Conservation (phyloP, 306 rosid species). For the Quillaja saponaria region DNA sequence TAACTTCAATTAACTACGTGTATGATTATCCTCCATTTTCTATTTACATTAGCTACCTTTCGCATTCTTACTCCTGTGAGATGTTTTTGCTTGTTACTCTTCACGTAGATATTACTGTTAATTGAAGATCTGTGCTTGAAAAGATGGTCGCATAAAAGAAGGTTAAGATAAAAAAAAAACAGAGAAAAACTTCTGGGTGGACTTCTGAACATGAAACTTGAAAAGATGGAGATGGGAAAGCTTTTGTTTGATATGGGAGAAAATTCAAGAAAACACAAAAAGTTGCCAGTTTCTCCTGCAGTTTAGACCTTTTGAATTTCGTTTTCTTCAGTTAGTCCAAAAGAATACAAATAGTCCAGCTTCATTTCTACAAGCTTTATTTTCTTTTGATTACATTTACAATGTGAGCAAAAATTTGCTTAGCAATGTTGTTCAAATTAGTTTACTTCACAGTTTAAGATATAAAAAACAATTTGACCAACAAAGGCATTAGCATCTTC, state of each 20-base stretch:
- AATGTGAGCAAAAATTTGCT: too few species aligned
- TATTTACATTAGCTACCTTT: not conserved
- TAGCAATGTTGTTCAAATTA: too few species aligned
- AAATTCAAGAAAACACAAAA: constrained; percentile 43
- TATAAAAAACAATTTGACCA: too few species aligned
- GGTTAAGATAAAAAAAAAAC: constrained; percentile 25
- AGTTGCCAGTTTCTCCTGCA: constrained; percentile 35
- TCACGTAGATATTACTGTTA: constrained; percentile 23
- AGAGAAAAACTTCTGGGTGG: constrained; percentile 18
- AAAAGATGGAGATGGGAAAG: constrained; percentile 37
- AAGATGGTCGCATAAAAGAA: constrained; percentile 31
- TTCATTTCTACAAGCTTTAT: constrained; percentile 28
- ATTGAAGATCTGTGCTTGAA: constrained; percentile 18
- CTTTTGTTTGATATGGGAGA: constrained; percentile 31
- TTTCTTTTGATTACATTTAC: too few species aligned
- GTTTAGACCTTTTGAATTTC: constrained; percentile 42
- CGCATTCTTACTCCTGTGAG: not conserved
- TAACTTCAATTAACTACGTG: constrained; percentile 39
- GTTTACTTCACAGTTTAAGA: too few species aligned
- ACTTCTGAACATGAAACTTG: constrained; percentile 40
- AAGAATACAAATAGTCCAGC: constrained; percentile 45
- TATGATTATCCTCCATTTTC: constrained; percentile 38
- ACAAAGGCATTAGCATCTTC: too few species aligned
- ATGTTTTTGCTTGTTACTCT: not conserved
- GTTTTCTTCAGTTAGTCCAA: constrained; percentile 38